Evolutionary conservation across 192 early-diverging fungal species (phyloP).

Genomic region (Bifiguratus adelaidae): DNA sequence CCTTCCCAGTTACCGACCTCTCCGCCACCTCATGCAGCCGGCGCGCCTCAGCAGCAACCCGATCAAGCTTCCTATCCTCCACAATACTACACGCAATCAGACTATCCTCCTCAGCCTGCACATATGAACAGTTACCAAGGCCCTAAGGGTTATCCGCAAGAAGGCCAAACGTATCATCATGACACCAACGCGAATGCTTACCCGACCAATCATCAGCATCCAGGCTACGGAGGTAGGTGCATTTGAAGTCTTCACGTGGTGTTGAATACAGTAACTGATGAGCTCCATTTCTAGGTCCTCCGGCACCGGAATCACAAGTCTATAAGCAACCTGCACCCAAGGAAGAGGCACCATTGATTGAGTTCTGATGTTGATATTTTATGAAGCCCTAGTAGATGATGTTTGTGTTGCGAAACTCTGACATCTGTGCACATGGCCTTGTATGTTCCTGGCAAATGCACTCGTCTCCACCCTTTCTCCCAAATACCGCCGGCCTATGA

Average conservation of each 20-base stretch:
- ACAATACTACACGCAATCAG: too few relatives aligned
- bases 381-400: too few relatives aligned
- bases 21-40: not conserved
- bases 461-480: too few relatives aligned
- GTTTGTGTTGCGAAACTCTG: too few relatives aligned
- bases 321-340: too few relatives aligned
- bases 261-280: too few relatives aligned
- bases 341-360: conserved; percentile 49
- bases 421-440: too few relatives aligned
- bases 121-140: not conserved
- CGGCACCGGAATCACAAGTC: conserved; percentile 5
- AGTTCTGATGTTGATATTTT: too few relatives aligned
- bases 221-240: conserved; percentile 5
- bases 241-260: not conserved
- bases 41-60: conserved; percentile 6
- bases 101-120: too few relatives aligned
- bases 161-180: not conserved
- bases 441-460: too few relatives aligned
- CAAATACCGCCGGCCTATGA: too few relatives aligned
- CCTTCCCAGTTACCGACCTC: conserved; percentile 3
- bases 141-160: not conserved
- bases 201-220: conserved; percentile 14
- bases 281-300: too few relatives aligned
- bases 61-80: not conserved
- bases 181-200: conserved; percentile 5